These are phyloP conservation scores for Cladobotryum protrusum DNA, from an alignment of 2,329 filamentous ascomycete species.

Conservation along the genomic window DNA sequence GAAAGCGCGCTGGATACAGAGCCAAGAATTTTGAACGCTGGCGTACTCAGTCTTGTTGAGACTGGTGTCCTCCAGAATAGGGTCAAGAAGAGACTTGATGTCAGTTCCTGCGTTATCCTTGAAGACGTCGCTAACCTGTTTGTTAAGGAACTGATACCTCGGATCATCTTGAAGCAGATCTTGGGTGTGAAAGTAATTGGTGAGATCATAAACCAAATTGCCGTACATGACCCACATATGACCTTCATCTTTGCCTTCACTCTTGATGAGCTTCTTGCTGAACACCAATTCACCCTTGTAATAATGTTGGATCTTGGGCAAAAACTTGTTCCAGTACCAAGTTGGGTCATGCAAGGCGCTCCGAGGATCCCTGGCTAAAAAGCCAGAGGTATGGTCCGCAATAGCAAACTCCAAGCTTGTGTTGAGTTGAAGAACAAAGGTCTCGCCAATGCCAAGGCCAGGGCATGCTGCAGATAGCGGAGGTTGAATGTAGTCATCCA, in stretches of 20 bases:
- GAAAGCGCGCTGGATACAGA: constrained; percentile 78
- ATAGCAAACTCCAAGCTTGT: constrained; percentile 48
- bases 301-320: constrained; percentile 75
- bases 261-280: constrained; percentile 51
- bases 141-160: constrained; percentile 66
- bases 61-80: constrained; percentile 40
- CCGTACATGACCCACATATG: constrained; percentile 78
- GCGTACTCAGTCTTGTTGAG: constrained; percentile 46
- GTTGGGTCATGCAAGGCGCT: constrained; percentile 54
- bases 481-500: constrained; percentile 81
- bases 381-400: constrained; percentile 67
- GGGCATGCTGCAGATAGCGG: constrained; percentile 71
- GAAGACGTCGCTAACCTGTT: constrained; percentile 60
- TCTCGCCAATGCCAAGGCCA: constrained; percentile 58
- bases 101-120: constrained; percentile 73
- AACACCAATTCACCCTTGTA: constrained; percentile 84
- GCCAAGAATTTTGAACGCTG: constrained; percentile 58
- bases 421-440: constrained; percentile 56
- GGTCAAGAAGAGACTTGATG: constrained; percentile 61
- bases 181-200: constrained; percentile 80
- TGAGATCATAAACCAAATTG: constrained; percentile 77
- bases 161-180: constrained; percentile 48
- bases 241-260: constrained; percentile 59
- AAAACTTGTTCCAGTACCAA: constrained; percentile 74
- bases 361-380: constrained; percentile 45